Evolutionary conservation across 208 protist genomes (phyloP).

Genomic region (Leishmania braziliensis): DNA sequence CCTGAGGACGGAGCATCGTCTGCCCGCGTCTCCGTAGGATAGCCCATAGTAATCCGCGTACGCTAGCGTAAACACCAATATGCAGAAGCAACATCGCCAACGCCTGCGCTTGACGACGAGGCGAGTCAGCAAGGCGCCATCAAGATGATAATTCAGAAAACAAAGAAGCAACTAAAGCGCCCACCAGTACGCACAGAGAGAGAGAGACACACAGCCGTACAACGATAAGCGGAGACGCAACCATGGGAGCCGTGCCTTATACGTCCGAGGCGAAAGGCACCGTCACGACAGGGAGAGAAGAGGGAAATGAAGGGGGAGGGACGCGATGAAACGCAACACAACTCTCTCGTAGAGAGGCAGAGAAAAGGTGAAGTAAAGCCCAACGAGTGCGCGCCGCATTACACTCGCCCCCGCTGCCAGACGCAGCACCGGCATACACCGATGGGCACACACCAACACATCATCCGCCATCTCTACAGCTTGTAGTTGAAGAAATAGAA

Average conservation of each 20-base stretch:
- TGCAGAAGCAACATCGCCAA: background rate
- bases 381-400: background rate
- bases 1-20: background rate
- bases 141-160: background rate
- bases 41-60: background rate
- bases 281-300: background rate
- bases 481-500: conserved; percentile 91
- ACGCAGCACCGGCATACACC: background rate
- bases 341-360: background rate
- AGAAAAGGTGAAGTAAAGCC: background rate
- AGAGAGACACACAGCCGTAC: background rate
- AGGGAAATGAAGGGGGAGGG: background rate
- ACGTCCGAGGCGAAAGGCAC: background rate
- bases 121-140: background rate
- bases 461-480: conserved; percentile 21
- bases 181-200: background rate
- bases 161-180: background rate
- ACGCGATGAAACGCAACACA: background rate
- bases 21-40: background rate
- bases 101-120: background rate
- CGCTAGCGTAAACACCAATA: background rate
- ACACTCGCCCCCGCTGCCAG: background rate
- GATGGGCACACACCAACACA: background rate
- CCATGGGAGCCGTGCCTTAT: background rate
- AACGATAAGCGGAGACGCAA: background rate